Percentiles rank a stretch among this genome's conserved stretches.
Evolutionary conservation across 768 basidiomycete genomes (phyloP).

Genomic region (Tubosaeta sp.): DNA sequence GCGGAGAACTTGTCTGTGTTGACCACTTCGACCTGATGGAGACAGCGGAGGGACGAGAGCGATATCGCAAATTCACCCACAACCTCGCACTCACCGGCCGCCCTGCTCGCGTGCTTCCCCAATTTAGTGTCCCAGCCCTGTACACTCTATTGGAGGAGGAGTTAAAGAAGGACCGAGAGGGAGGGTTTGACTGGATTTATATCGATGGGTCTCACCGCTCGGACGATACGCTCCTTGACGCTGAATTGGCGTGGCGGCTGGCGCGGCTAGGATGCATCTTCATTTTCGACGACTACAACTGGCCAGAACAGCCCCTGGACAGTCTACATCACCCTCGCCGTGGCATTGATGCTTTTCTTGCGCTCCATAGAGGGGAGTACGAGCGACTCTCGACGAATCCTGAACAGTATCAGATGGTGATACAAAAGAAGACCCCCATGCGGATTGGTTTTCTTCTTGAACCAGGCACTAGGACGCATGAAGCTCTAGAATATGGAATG

Average conservation of each 20-base stretch:
- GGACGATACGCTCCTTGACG: constrained; percentile 59
- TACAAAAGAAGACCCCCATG: constrained; percentile 48
- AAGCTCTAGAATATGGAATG: constrained; percentile 42
- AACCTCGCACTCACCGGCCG: constrained; percentile 46
- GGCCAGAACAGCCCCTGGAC: constrained; percentile 44
- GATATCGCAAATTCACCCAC: constrained; percentile 40
- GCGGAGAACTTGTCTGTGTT: constrained; percentile 49
- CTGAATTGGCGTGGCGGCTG: constrained; percentile 54
- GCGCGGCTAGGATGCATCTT: constrained; percentile 47
- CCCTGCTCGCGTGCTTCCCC: constrained; percentile 41
- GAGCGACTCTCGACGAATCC: constrained; percentile 33
- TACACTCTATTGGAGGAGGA: constrained; percentile 46
- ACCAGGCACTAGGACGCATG: neutral
- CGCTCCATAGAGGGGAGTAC: constrained; percentile 48
- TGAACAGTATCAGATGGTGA: constrained; percentile 47
- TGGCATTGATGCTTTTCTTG: constrained; percentile 53
- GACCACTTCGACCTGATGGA: constrained; percentile 56
- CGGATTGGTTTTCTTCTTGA: constrained; percentile 45
- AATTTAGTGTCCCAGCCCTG: constrained; percentile 52
- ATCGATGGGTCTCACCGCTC: constrained; percentile 58
- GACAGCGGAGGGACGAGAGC: constrained; percentile 44
- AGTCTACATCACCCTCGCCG: constrained; percentile 52
- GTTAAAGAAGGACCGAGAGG: constrained; percentile 21
- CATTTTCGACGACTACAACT: constrained; percentile 57
- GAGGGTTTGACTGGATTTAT: constrained; percentile 58